Evolutionary conservation across 176 grass and related monocot species (phyloP).

Genomic region (Aegilops speltoides): DNA sequence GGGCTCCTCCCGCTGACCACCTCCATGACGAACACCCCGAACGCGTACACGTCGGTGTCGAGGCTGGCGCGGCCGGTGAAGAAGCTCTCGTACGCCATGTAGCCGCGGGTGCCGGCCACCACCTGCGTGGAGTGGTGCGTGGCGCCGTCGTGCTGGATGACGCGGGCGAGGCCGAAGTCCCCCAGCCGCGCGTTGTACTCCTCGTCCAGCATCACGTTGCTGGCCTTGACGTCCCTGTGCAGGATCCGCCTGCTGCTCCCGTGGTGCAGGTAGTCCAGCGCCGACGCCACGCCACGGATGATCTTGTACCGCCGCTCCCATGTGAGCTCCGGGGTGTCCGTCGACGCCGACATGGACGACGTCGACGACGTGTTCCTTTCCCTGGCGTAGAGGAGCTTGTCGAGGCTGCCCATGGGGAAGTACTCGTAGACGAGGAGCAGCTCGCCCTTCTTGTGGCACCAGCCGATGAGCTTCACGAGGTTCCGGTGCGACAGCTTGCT

Average conservation of each 20-base stretch:
- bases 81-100: conserved; percentile 67
- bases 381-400: conserved; percentile 34
- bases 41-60: conserved; percentile 53
- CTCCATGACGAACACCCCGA: conserved; percentile 56
- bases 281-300: conserved; percentile 47
- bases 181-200: conserved; percentile 48
- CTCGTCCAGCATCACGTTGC: conserved; percentile 65
- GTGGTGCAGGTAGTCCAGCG: conserved; percentile 62
- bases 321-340: conserved; percentile 21
- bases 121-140: conserved; percentile 61
- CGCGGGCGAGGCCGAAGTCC: conserved; percentile 62
- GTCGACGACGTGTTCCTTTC: background rate
- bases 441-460: conserved; percentile 53
- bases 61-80: conserved; percentile 62
- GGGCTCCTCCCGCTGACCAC: conserved; percentile 44
- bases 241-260: conserved; percentile 53
- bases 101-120: conserved; percentile 45
- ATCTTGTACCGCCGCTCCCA: conserved; percentile 52
- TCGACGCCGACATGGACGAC: background rate
- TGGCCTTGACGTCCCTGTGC: conserved; percentile 59
- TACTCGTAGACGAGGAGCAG: conserved; percentile 59
- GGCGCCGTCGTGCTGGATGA: conserved; percentile 37
- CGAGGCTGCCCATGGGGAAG: conserved; percentile 53
- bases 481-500: conserved; percentile 72
- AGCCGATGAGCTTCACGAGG: conserved; percentile 52